Base-by-base conservation (phyloP, 192 early-diverging fungal genomes). In the Entomortierella parvispora region DNA sequence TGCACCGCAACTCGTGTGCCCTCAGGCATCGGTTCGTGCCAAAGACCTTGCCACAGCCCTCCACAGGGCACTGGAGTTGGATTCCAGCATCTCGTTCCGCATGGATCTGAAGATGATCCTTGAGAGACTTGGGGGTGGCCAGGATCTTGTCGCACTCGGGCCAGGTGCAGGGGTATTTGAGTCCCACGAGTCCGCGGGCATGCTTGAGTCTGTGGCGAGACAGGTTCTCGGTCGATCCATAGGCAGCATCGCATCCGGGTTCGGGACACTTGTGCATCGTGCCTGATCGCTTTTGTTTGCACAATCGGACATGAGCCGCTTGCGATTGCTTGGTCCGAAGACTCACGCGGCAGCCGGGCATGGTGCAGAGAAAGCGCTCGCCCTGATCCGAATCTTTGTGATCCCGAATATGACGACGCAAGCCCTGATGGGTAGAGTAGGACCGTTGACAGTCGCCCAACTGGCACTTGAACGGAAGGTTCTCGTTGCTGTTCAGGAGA, bases 111-210 rank as follows among this genome's bases (percentile, higher is more conserved):
- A 68, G 44, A 29, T 77, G 74, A 33, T 77, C 74, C 47, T 68
- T 77, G 1, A 77, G 61, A 40, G 59, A 63, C 66, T 77, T 77
- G 22, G 74, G 65, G 18, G 74, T 77, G 25, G 74, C 74, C 28
- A 77, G 56, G 15, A 58, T 68, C 74, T 77, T 77, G 37, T 53
- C 54, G 33, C 74, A 77, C 11, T 53, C 60, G 6, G 58, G 65
- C 74, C 74, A 77, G 14, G 63, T 56, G 32, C 74, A 77, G 4
- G 74, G 74, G 44, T 77, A 77, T 47, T 77, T 77, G 52, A 77
- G 44, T 5, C 74, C 74, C 10, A 77, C 74, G 25, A 77, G 43
- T 10, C 74, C 74, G 8, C 66, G 51, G 22, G 67, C 59, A 29
- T 77, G 74, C 32, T 77, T 77, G 26, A 68, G 52, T 15, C 61